These are phyloP conservation scores for Pythium folliculosum DNA, from an alignment of 352 stramenopile species.

Conservation along the genomic window DNA sequence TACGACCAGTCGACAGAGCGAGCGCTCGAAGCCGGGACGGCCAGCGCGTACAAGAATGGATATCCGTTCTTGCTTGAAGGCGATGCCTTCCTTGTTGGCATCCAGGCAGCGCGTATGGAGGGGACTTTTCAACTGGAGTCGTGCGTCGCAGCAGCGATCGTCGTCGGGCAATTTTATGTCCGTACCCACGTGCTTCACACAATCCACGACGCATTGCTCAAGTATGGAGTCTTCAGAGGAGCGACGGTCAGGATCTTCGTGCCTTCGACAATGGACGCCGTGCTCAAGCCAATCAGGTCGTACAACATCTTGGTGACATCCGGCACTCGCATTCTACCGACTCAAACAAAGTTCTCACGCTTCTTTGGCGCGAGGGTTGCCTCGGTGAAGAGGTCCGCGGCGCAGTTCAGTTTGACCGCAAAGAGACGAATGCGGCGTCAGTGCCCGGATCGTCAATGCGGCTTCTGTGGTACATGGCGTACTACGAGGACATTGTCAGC, in stretches of 20 bases:
- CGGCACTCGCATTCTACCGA: conserved; percentile 13
- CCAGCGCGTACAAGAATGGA: conserved; percentile 32
- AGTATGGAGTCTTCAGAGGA: conserved; percentile 18
- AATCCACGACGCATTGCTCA: conserved; percentile 30
- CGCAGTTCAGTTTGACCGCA: conserved; percentile 37
- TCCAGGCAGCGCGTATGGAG: conserved; percentile 36
- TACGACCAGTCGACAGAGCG: conserved; percentile 29
- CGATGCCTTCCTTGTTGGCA: conserved; percentile 42
- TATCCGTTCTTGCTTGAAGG: conserved; percentile 31
- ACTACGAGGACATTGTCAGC: conserved; percentile 40
- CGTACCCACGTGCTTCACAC: conserved; percentile 36
- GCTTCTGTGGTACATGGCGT: conserved; percentile 44
- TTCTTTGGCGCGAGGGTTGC: conserved; percentile 34
- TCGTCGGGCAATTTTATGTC: conserved; percentile 45
- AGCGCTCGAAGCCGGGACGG: conserved; percentile 24
- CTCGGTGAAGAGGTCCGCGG: conserved; percentile 18
- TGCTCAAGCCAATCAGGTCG: conserved; percentile 34
- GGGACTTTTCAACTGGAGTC: conserved; percentile 33
- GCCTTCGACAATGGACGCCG: conserved; percentile 18
- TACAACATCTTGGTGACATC: conserved; percentile 37
- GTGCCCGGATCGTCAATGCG: conserved; percentile 40
- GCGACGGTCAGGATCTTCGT: conserved; percentile 18
- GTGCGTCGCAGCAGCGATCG: conserved; percentile 41
- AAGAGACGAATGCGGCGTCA: conserved; percentile 14
- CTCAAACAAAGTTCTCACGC: conserved; percentile 14